These are phyloP conservation scores for Cyclocybe cylindracea DNA, from an alignment of 768 basidiomycete genomes.

Conservation along the genomic window DNA sequence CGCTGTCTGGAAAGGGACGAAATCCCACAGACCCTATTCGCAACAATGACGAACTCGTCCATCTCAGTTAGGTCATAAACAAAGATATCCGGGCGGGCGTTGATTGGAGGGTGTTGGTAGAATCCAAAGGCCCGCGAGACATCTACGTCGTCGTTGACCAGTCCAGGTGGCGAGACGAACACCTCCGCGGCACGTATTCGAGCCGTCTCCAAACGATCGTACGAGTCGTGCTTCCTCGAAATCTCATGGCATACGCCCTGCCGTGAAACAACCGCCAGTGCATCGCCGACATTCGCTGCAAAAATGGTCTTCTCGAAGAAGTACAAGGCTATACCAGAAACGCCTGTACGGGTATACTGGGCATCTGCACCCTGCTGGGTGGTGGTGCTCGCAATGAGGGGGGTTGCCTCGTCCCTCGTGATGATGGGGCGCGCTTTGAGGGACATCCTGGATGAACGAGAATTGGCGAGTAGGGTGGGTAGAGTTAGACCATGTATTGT, in stretches of 20 bases:
- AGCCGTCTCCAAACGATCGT: constrained; percentile 78
- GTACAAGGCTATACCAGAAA: constrained; percentile 87
- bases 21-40: constrained; percentile 96
- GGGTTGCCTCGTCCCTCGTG: too few species aligned
- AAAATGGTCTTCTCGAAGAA: constrained; percentile 77
- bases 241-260: constrained; percentile 74
- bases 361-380: constrained; percentile 38
- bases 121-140: constrained; percentile 94
- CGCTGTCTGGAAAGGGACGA: too few species aligned
- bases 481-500: too few species aligned
- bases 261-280: constrained; percentile 82
- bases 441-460: too few species aligned
- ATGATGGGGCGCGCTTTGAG: too few species aligned
- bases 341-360: constrained; percentile 69
- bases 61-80: constrained; percentile 70
- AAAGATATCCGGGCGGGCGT: constrained; percentile 81
- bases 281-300: constrained; percentile 88
- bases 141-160: constrained; percentile 90
- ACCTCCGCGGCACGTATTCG: constrained; percentile 93
- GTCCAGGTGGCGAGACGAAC: constrained; percentile 89
- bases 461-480: too few species aligned
- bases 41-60: constrained; percentile 97
- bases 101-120: constrained; percentile 88
- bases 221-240: constrained; percentile 86
- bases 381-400: constrained; percentile 56